A percentile compares a stretch with the other conserved stretches of the same genome.
These are phyloP conservation scores for Diaporthe destruens DNA, from an alignment of 2,329 filamentous ascomycete genomes.

Conservation along the genomic window DNA sequence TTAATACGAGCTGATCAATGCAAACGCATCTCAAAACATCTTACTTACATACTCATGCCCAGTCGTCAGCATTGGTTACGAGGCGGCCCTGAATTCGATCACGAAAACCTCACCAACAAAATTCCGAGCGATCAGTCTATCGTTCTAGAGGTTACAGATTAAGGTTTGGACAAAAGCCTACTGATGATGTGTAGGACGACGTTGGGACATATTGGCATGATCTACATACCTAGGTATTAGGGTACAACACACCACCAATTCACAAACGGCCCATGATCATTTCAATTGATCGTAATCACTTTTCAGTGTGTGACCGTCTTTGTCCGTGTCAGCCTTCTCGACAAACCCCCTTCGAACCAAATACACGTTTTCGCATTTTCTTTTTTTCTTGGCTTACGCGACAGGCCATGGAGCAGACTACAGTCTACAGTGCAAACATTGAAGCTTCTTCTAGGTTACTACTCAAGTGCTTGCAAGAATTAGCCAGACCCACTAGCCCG, in stretches of 20 bases:
- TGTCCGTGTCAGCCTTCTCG: too few species aligned
- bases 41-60: neutral
- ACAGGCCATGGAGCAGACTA: neutral
- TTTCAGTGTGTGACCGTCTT: neutral
- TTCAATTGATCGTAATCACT: too few species aligned
- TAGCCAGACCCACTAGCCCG: neutral
- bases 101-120: neutral
- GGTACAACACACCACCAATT: neutral
- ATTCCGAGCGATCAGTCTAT: neutral
- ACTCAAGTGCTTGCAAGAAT: neutral
- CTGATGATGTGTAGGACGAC: neutral
- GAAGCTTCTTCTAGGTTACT: neutral
- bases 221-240: too few species aligned
- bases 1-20: neutral
- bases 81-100: neutral
- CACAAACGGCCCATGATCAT: neutral
- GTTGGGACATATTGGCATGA: neutral
- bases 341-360: neutral
- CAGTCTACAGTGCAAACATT: too few species aligned
- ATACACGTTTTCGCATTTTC: neutral
- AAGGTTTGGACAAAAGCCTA: neutral
- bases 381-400: neutral
- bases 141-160: neutral
- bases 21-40: neutral
- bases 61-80: neutral